Percentiles rank a stretch among this genome's conserved stretches.
Conservation (phyloP, 805 yeast genomes). For the Candida pini region DNA sequence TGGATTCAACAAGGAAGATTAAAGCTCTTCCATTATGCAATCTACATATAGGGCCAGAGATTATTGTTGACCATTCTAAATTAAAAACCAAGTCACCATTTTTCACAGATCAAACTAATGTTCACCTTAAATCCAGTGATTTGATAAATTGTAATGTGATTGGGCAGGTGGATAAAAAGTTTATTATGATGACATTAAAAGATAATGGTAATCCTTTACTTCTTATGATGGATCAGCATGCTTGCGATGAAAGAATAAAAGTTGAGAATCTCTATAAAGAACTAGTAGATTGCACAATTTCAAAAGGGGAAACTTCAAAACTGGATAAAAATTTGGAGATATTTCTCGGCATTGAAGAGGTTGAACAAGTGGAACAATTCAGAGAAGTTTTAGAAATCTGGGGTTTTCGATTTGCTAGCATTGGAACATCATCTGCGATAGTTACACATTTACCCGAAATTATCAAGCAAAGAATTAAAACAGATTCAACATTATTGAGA, state of each 20-base stretch:
- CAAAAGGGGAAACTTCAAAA: neutral
- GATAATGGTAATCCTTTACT: constrained; percentile 13
- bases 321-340: constrained; percentile 14
- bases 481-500: constrained; percentile 27
- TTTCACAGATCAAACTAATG: constrained; percentile 6
- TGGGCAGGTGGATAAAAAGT: constrained; percentile 59
- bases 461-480: constrained; percentile 21
- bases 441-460: constrained; percentile 42
- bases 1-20: neutral
- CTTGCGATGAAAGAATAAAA: constrained; percentile 69
- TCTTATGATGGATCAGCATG: constrained; percentile 72
- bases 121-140: constrained; percentile 17
- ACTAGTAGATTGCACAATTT: constrained; percentile 26
- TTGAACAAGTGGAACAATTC: constrained; percentile 26
- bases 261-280: constrained; percentile 47
- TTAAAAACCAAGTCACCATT: constrained; percentile 12
- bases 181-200: constrained; percentile 42
- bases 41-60: no score
- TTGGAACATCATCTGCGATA: constrained; percentile 4
- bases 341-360: constrained; percentile 27
- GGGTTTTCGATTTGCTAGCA: constrained; percentile 34
- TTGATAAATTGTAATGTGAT: constrained; percentile 31
- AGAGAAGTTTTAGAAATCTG: constrained; percentile 30
- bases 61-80: no score
- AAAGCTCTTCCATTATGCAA: no score